These are phyloP conservation scores for Populus hybrid DNA, from an alignment of 441 rosid genomes.

Conservation along the genomic window DNA sequence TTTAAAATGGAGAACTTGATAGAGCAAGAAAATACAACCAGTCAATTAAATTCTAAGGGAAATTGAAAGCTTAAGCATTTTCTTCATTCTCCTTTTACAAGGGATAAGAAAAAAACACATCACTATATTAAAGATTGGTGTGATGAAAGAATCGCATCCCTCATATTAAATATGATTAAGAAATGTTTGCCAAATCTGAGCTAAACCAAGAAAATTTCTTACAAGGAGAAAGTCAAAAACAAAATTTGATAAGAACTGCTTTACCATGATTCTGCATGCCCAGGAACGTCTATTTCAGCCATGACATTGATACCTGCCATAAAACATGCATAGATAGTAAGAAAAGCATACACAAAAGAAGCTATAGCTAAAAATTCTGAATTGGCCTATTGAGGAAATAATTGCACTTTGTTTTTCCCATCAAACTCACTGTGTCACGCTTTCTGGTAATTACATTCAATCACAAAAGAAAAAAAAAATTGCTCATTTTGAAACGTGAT, in stretches of 20 bases:
- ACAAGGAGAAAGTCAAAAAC: not conserved
- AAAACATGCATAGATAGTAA: conserved; percentile 10
- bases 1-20: not conserved
- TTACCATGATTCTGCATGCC: conserved; percentile 99
- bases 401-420: not conserved
- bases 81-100: not conserved
- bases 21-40: not conserved
- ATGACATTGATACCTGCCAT: conserved; percentile 84
- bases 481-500: not conserved
- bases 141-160: not conserved
- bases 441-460: not conserved
- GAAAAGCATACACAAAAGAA: not conserved
- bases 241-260: conserved; percentile 6
- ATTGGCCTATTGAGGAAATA: not conserved
- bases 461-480: not conserved
- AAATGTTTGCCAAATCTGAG: not conserved
- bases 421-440: not conserved
- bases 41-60: not conserved
- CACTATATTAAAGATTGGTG: not conserved
- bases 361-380: not conserved
- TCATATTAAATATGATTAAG: not conserved
- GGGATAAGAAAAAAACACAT: not conserved
- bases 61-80: not conserved
- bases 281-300: conserved; percentile 96
- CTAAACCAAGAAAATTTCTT: not conserved